Evolutionary conservation across 2,329 filamentous ascomycete species (phyloP), one percentile per base, ranked within the genome.

Genomic region (Cercospora zeina): DNA sequence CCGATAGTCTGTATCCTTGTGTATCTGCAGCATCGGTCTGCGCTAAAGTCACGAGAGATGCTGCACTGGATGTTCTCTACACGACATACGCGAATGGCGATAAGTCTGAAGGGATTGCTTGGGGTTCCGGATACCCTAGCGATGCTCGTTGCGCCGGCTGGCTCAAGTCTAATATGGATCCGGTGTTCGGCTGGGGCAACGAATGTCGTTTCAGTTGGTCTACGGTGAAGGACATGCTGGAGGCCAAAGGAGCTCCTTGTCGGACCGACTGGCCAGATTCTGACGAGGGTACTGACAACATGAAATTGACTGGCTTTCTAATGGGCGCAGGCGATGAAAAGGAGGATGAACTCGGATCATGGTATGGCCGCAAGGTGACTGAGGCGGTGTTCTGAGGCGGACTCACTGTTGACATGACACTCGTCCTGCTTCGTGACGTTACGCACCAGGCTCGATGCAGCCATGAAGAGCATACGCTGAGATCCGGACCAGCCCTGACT

Each of bases 191-290:
- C 13, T 99, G 95, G 93, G 93, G 93, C 0, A 85, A 85, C 24
- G 93, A 97, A 77, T 96, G 91, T 74, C 83, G 95, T 4, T 97
- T 97, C 73, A 96, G 92, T 72, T 99, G 95, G 95, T 90, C 89
- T 0, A 97, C 95, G 0, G 90, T 90, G 1, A 97, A 96, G 78
- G 93, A 97, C 72, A 85, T 97, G 86, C 79, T 99, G 3, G 93
- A 97, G 68, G 79, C 81, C n/a, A 91, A 89, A 74, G 81, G 80
- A 24, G 85, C 84, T 3, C 82, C 89, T 58, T 71, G 71, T 59
- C 88, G 84, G 73, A 89, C 96, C 0, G 91, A 96, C 50, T 97
- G 93, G 93, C 91, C 92, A 0, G 81, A 79, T 11, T 86, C 88
- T 4, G 88, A 92, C 19, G 88, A 91, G 34, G 85, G 84, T 3